Evolutionary conservation across 495 filamentous ascomycete genomes (phyloP), one percentile per base, ranked within the genome.

Genomic region (Chaetomium fimeti): DNA sequence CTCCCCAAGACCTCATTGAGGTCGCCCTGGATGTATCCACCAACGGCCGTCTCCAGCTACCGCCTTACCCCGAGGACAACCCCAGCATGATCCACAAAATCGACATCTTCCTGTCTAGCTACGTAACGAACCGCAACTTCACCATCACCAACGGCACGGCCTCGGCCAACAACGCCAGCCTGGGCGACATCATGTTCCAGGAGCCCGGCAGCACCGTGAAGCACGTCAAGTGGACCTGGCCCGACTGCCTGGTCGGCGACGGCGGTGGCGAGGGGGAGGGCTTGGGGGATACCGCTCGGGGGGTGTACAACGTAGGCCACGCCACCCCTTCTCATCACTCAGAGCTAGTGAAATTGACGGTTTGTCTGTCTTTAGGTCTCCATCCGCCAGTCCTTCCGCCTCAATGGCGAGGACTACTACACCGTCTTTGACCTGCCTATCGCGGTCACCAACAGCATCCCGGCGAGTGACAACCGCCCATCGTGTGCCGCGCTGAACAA

Each of bases 361-460:
- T 18, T 51, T 4, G 36, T 6, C 3, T 36, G 3, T 32, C 1
- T 42, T 59, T 71, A 88, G 77, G 84, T 89, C 69, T 87, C 85
- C 12, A 87, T 89, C 69, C 85, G 86, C 57, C 87, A 90, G 66
- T 86, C 81, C 60, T 89, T 87, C 70, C 80, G 85, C 25, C 76
- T 87, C 64, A 87, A 88, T 66, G 83, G 80, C 8, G 78, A 76
- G 1, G 80, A 88, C 51, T 80, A 83, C 63, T 89, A 88, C 73
- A 87, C 86, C n/a, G 82, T 89, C 57, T 89, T 88, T 63, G 82
- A 89, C 55, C 75, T 88, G 22, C 86, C 87, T 24, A 86, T 90
- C 66, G 80, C 80, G 4, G 83, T 89, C 55, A 87, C 85, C n/a
- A 90, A 89, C 66, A 76, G 77, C 52, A 89, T 89, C 64, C 67